These are phyloP conservation scores for Rhodotorula sp. DNA, from an alignment of 1,284 basidiomycete species.

Conservation along the genomic window DNA sequence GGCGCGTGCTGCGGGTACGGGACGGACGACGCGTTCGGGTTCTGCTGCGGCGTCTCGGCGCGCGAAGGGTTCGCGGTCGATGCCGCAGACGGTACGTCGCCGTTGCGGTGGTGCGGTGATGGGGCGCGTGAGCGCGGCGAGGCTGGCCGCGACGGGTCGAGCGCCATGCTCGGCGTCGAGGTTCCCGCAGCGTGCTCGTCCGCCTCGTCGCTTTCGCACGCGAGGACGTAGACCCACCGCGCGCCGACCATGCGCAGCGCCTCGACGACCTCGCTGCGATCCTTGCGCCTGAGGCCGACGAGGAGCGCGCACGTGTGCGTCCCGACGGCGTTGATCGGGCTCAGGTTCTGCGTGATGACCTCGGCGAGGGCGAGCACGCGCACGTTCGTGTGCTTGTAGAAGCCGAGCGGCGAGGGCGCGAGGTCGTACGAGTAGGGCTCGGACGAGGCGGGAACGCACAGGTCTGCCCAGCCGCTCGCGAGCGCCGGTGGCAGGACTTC, in stretches of 20 bases:
- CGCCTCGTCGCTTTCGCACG: slow-evolving; percentile 20
- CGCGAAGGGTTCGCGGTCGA: background rate
- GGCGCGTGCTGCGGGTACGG: slow-evolving; percentile 36
- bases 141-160: background rate
- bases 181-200: background rate
- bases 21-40: slow-evolving; percentile 8
- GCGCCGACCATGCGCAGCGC: slow-evolving; percentile 38
- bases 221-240: slow-evolving; percentile 32
- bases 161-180: background rate
- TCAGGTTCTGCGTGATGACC: slow-evolving; percentile 39
- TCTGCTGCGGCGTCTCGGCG: background rate
- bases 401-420: slow-evolving; percentile 21
- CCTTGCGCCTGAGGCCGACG: slow-evolving; percentile 29
- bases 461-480: slow-evolving; percentile 25
- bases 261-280: slow-evolving; percentile 31
- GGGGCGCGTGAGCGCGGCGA: background rate
- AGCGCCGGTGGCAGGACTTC: slow-evolving; percentile 29
- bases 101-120: background rate
- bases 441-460: slow-evolving; percentile 29
- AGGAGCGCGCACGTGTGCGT: slow-evolving; percentile 35
- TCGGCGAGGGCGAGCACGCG: slow-evolving; percentile 41
- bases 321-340: slow-evolving; percentile 41
- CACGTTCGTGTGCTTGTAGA: slow-evolving; percentile 40
- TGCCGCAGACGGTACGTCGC: background rate
- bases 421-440: slow-evolving; percentile 37